phyloP scores from a whole-genome alignment of 352 stramenopile genomes.

The Thraustochytrium sp. region DNA sequence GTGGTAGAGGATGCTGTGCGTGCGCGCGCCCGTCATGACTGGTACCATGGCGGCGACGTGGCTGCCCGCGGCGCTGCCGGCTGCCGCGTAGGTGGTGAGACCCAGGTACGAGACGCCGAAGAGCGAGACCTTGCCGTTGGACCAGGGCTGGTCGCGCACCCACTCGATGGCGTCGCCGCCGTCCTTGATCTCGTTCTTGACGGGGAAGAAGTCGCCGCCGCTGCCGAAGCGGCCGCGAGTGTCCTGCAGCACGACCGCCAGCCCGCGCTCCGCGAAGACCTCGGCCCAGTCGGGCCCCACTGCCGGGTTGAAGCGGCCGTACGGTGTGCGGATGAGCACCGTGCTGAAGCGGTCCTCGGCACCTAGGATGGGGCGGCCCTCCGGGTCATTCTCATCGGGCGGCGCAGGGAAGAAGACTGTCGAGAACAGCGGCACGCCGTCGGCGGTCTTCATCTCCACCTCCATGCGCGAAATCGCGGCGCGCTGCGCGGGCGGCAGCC shows the following conservation, averaged over 20 bases:
- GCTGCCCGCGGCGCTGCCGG: background rate
- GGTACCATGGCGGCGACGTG: constrained; percentile 11
- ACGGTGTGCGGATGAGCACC: constrained; percentile 24
- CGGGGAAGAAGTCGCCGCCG: constrained; percentile 35
- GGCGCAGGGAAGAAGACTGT: background rate
- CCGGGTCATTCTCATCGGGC: background rate
- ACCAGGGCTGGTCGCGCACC: constrained; percentile 31
- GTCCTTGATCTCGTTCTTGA: constrained; percentile 36
- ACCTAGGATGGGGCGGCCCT: background rate
- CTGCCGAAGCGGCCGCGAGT: constrained; percentile 39
- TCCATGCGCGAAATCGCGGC: background rate
- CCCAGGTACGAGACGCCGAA: constrained; percentile 42
- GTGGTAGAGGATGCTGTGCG: background rate
- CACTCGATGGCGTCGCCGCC: constrained; percentile 22
- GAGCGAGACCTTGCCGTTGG: constrained; percentile 36
- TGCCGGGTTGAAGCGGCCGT: constrained; percentile 13
- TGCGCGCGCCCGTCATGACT: background rate
- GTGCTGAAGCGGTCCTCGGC: background rate
- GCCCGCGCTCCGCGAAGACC: constrained; percentile 40
- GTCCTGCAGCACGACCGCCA: constrained; percentile 30
- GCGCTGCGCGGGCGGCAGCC: background rate
- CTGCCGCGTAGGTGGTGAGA: constrained; percentile 18
- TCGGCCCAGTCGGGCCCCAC: constrained; percentile 20
- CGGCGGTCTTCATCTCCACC: background rate
- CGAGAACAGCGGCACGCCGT: background rate